Percentiles rank a stretch among this genome's conserved stretches.
These are phyloP conservation scores for Suillus luteus DNA, from an alignment of 768 basidiomycete genomes.

Conservation along the genomic window DNA sequence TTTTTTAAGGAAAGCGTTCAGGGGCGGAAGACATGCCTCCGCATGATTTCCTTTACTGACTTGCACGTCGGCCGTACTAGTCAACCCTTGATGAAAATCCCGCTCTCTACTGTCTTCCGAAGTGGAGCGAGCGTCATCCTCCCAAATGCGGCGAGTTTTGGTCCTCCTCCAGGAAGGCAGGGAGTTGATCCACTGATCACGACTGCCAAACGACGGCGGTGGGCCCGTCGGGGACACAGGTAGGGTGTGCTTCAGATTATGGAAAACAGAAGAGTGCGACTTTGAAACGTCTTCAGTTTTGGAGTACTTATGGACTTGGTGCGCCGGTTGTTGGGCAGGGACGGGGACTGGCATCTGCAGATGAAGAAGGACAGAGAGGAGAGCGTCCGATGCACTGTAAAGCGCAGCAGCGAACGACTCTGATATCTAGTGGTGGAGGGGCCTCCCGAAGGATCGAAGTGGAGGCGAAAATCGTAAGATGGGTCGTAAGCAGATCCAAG, in stretches of 20 bases:
- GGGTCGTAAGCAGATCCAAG: slow-evolving; percentile 58
- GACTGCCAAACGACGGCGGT: slow-evolving; percentile 63
- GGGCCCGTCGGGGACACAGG: slow-evolving; percentile 61
- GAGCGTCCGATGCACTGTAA: slow-evolving; percentile 46
- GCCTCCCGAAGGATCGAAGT: slow-evolving; percentile 44
- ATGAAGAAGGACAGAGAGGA: slow-evolving; percentile 40
- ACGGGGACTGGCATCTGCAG: slow-evolving; percentile 89
- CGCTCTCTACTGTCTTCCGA: slow-evolving; percentile 35
- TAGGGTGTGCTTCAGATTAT: slow-evolving; percentile 56
- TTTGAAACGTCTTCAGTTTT: slow-evolving; percentile 42
- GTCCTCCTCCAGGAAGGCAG: slow-evolving; percentile 71
- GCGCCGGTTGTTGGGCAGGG: slow-evolving; percentile 59
- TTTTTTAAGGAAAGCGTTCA: slow-evolving; percentile 29
- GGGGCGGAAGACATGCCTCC: slow-evolving; percentile 86
- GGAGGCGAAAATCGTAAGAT: slow-evolving; percentile 59
- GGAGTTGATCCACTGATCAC: slow-evolving; percentile 74
- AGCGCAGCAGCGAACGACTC: slow-evolving; percentile 40
- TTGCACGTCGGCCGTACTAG: slow-evolving; percentile 71
- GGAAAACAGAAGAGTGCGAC: slow-evolving; percentile 47
- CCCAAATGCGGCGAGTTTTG: slow-evolving; percentile 68
- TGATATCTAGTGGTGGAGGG: slow-evolving; percentile 43
- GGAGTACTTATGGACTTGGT: slow-evolving; percentile 65
- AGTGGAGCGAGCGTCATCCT: slow-evolving; percentile 43
- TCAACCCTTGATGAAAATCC: slow-evolving; percentile 78
- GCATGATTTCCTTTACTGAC: slow-evolving; percentile 86